Percentiles rank a stretch among this genome's conserved stretches.
Conservation (phyloP, 2,329 filamentous ascomycete genomes). For the Albophoma yamanashiensis region DNA sequence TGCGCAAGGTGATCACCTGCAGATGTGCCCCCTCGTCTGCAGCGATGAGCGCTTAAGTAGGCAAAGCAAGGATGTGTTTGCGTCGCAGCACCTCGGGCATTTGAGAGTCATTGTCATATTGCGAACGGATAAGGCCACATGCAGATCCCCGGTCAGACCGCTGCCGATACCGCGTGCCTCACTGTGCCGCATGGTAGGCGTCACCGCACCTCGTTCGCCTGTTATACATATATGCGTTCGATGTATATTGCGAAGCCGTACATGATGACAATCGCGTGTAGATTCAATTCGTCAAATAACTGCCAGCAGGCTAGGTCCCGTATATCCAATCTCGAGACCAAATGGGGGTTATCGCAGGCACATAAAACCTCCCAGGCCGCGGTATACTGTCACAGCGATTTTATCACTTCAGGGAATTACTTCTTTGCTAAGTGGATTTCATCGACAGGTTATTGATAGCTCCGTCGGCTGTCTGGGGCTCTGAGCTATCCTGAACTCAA, state of each 20-base stretch:
- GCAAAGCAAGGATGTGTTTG: neutral
- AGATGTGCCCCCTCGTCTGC: neutral
- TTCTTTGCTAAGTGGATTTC: neutral
- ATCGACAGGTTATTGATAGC: no score
- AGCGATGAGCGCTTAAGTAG: neutral
- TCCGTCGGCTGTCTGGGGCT: neutral
- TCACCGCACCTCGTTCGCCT: no score
- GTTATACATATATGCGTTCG: neutral
- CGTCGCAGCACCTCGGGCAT: neutral
- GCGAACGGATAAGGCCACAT: neutral
- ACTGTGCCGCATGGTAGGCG: no score
- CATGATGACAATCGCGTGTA: neutral
- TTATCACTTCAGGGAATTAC: neutral
- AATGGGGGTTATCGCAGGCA: neutral
- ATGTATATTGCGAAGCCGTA: neutral
- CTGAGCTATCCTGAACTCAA: neutral
- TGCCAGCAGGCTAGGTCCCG: neutral
- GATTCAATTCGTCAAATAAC: neutral
- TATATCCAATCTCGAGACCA: neutral
- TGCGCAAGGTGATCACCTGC: neutral
- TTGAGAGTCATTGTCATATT: neutral
- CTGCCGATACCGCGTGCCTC: no score
- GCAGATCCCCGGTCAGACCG: neutral
- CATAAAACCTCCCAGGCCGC: neutral
- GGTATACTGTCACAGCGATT: neutral